Evolutionary conservation across 331 rosid species (phyloP).

Genomic region (Acacia concinna): DNA sequence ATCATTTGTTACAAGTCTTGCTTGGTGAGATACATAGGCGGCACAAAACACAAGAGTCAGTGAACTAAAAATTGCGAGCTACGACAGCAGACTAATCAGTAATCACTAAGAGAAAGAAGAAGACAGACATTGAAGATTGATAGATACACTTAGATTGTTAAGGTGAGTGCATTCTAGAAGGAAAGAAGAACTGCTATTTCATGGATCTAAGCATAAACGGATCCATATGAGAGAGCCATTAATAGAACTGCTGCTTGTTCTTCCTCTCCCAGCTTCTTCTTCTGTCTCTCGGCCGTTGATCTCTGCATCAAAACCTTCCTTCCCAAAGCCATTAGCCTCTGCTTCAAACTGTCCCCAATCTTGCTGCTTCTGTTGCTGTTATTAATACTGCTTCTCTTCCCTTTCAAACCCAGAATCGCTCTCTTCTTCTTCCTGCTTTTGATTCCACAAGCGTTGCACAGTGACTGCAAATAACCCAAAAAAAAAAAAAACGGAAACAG

Average conservation of each 20-base stretch:
- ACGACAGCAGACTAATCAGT: background rate
- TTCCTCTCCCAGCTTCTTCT: slow-evolving; percentile 80
- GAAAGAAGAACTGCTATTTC: background rate
- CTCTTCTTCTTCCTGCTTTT: slow-evolving; percentile 95
- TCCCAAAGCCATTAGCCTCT: slow-evolving; percentile 59
- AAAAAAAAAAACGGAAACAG: background rate
- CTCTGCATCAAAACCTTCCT: slow-evolving; percentile 75
- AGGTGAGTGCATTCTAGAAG: background rate
- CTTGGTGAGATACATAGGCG: slow-evolving; percentile 23
- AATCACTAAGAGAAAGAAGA: background rate
- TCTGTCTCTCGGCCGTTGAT: background rate
- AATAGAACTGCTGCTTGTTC: slow-evolving; percentile 88
- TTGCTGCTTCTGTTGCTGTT: slow-evolving; percentile 15
- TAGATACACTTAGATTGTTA: background rate
- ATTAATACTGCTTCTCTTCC: slow-evolving; percentile 36
- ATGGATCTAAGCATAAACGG: slow-evolving; percentile 64
- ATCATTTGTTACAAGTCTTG: slow-evolving; percentile 60
- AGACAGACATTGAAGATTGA: background rate
- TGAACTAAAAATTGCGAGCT: slow-evolving; percentile 6
- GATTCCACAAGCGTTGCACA: slow-evolving; percentile 98
- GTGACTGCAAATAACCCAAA: slow-evolving; percentile 49
- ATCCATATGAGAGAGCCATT: slow-evolving; percentile 93
- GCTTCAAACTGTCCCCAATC: slow-evolving; percentile 62
- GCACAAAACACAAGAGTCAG: background rate
- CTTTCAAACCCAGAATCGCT: slow-evolving; percentile 70